Conservation (phyloP, 1,284 basidiomycete genomes). For the Fomitopsis palustris region DNA sequence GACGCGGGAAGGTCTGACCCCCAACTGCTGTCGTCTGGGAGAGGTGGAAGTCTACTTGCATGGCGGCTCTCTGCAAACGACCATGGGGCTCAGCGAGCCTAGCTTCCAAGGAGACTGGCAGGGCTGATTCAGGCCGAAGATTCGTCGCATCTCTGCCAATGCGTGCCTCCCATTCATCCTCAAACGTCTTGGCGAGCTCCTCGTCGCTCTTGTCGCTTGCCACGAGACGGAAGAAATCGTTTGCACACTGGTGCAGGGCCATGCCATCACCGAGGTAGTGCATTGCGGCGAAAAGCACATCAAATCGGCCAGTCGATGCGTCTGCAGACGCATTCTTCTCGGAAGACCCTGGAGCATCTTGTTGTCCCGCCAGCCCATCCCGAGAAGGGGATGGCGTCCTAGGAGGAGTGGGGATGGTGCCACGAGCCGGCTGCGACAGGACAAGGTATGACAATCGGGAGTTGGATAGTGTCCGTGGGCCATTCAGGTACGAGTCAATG, state of each 20-base stretch:
- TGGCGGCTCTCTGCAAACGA: conserved; percentile 41
- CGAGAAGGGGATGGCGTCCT: conserved; percentile 27
- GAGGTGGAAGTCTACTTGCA: conserved; percentile 53
- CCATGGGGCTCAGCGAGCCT: conserved; percentile 39
- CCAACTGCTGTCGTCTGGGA: conserved; percentile 47
- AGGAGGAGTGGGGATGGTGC: conserved; percentile 33
- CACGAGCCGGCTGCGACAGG: conserved; percentile 38
- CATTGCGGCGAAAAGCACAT: conserved; percentile 64
- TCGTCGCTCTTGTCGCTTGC: conserved; percentile 36
- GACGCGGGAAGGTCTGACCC: conserved; percentile 62
- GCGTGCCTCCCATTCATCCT: conserved; percentile 44
- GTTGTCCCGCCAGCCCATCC: background rate
- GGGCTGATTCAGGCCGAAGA: background rate
- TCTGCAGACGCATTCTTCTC: conserved; percentile 12
- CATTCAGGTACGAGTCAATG: conserved; percentile 69
- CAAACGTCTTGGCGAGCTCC: conserved; percentile 41
- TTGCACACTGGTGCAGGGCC: conserved; percentile 72
- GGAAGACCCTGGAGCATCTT: background rate
- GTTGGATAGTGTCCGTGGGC: conserved; percentile 68
- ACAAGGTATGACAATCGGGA: conserved; percentile 69
- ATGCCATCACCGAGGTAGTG: conserved; percentile 80
- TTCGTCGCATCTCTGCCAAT: conserved; percentile 20
- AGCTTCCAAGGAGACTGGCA: conserved; percentile 55
- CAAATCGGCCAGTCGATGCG: conserved; percentile 30
- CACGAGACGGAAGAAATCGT: conserved; percentile 67